Evolutionary conservation across 345 rosid species (phyloP), one percentile per base, ranked within the genome.

Genomic region (Toxicodendron radicans): DNA sequence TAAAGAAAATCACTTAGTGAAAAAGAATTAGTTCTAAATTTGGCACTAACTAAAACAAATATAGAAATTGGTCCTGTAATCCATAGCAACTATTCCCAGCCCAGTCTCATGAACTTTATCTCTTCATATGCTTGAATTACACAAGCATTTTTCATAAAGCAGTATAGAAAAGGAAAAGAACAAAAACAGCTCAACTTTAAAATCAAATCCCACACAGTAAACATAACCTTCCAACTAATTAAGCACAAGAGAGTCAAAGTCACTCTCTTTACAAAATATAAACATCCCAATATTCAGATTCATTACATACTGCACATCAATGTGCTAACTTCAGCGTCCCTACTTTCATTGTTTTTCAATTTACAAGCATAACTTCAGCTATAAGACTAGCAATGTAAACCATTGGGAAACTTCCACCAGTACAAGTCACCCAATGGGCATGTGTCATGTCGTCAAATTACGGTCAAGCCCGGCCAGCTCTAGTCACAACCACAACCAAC

Each of bases 401-500:
- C 66, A 33, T 52, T n/a, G 11, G 76, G 32, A 63, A 41, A 41
- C 60, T 73, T 64, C 64, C 63, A 8, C 76, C 69, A 3, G 9
- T 7, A 21, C 49, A 62, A 72, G 53, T 35, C 23, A 52, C 46
- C 64, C 51, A 10, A 14, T 11, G 21, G 56, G 48, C 27, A 64
- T 21, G 65, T 24, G 85, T 74, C 73, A 73, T 80, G 87, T 88
- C 93, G 87, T 75, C 90, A 52, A 83, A 94, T 92, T 87, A 74
- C 54, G 76, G 56, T 88, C 89, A 87, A 75, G 83, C 88, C 70
- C 72, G 75, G 5, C 58, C 73, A 61, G 75, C 87, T 86, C 96
- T 89, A 69, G 83, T 75, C 73, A 88, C 88, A 11, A 84, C 88
- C 83, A 95, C 97, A 11, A 90, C 71, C 87, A 95, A 79, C 66